Evolutionary conservation across 257 asterid species (phyloP).

Genomic region (Fraxinus excelsior): DNA sequence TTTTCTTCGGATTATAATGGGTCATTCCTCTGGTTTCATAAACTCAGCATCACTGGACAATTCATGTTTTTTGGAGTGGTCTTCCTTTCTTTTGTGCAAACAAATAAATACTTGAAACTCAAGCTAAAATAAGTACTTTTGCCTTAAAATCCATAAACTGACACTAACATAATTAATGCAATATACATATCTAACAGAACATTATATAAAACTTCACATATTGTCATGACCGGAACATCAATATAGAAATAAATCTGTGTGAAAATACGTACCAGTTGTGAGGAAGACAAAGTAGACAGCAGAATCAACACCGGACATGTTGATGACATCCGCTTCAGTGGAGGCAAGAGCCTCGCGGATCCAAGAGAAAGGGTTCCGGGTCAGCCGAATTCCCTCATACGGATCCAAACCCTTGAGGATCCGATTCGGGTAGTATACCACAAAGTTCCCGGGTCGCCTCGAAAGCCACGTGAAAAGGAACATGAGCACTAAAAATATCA

Average conservation of each 20-base stretch:
- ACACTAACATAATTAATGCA: not conserved
- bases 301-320: conserved; percentile 85
- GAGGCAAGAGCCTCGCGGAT: conserved; percentile 76
- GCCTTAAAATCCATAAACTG: not conserved
- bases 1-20: too few species aligned
- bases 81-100: conserved; percentile 3
- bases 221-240: not conserved
- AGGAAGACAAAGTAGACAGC: conserved; percentile 94
- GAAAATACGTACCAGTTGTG: conserved; percentile 53
- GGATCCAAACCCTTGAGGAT: conserved; percentile 77
- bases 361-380: conserved; percentile 86
- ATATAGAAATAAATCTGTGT: not conserved
- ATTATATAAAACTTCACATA: too few species aligned
- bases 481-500: conserved; percentile 68
- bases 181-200: not conserved
- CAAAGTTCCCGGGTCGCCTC: conserved; percentile 60
- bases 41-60: too few species aligned
- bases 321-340: conserved; percentile 75
- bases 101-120: not conserved
- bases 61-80: not conserved
- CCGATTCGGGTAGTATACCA: conserved; percentile 79
- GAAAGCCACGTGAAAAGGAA: conserved; percentile 76
- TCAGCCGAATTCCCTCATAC: conserved; percentile 51
- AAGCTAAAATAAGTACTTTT: not conserved
- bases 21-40: too few species aligned